These are phyloP conservation scores for Orbilia oligospora DNA, from an alignment of 2,329 filamentous ascomycete species.

Conservation along the genomic window DNA sequence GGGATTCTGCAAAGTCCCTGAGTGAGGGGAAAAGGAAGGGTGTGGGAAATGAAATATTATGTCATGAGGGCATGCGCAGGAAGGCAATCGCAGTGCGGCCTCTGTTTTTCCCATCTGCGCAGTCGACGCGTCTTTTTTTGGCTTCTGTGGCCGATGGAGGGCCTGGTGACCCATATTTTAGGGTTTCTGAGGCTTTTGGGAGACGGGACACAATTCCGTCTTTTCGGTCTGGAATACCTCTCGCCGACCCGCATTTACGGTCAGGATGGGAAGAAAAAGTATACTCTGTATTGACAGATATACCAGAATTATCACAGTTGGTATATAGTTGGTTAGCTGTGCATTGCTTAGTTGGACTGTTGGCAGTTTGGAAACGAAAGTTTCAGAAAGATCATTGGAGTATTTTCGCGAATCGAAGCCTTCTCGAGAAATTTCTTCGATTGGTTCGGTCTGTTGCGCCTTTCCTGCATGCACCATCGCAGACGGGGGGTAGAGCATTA, in stretches of 20 bases:
- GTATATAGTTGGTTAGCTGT: constrained; percentile 14
- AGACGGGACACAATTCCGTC: constrained; percentile 47
- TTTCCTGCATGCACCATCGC: constrained; percentile 46
- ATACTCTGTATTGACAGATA: constrained; percentile 15
- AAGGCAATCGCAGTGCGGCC: constrained; percentile 40
- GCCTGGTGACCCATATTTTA: constrained; percentile 45
- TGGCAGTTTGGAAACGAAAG: constrained; percentile 50
- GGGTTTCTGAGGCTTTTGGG: constrained; percentile 32
- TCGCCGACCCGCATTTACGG: constrained; percentile 29
- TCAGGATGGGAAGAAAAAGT: neutral
- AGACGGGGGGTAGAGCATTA: constrained; percentile 9
- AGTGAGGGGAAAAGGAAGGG: constrained; percentile 3
- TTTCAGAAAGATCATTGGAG: constrained; percentile 41
- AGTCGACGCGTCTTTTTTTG: constrained; percentile 42
- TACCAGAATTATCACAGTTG: neutral
- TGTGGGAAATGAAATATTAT: constrained; percentile 60
- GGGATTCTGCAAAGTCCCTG: neutral
- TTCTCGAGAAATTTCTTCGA: constrained; percentile 35
- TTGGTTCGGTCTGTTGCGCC: constrained; percentile 46
- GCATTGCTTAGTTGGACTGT: constrained; percentile 15
- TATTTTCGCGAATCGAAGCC: constrained; percentile 49
- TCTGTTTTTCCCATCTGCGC: constrained; percentile 17
- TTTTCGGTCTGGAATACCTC: constrained; percentile 32
- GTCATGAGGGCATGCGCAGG: constrained; percentile 48
- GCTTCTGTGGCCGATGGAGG: constrained; percentile 28